Evolutionary conservation across 2,329 filamentous ascomycete species (phyloP).

Genomic region (Lachnellula cervina): DNA sequence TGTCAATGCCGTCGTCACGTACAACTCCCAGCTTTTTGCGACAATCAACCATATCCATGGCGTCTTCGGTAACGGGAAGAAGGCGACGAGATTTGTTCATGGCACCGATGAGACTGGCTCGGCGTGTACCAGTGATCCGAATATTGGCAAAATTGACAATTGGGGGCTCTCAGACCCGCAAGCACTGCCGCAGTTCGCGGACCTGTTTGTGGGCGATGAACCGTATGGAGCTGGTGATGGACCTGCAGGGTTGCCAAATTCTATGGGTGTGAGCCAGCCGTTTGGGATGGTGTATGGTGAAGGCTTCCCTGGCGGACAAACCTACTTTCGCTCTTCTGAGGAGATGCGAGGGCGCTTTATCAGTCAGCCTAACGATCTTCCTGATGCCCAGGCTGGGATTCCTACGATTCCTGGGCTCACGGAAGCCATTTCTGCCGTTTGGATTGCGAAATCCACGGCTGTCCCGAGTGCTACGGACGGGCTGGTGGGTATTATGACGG

Average conservation of each 20-base stretch:
- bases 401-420: constrained; percentile 66
- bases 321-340: constrained; percentile 69
- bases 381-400: constrained; percentile 65
- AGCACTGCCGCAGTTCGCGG: constrained; percentile 70
- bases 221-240: constrained; percentile 77
- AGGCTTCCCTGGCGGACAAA: constrained; percentile 76
- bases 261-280: constrained; percentile 84
- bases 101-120: constrained; percentile 73
- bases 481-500: constrained; percentile 75
- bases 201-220: constrained; percentile 66
- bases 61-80: constrained; percentile 68
- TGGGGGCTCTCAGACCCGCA: constrained; percentile 79
- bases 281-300: constrained; percentile 83
- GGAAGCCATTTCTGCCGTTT: constrained; percentile 73
- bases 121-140: constrained; percentile 78
- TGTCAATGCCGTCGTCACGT: constrained; percentile 71
- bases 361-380: constrained; percentile 52
- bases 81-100: constrained; percentile 74
- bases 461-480: constrained; percentile 70
- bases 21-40: constrained; percentile 77
- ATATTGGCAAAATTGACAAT: constrained; percentile 66
- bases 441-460: constrained; percentile 79
- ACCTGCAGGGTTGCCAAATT: constrained; percentile 73
- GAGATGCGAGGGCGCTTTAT: constrained; percentile 77
- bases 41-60: constrained; percentile 77